Conservation (phyloP, 208 protist species). For the Acanthamoeba castellanii region DNA sequence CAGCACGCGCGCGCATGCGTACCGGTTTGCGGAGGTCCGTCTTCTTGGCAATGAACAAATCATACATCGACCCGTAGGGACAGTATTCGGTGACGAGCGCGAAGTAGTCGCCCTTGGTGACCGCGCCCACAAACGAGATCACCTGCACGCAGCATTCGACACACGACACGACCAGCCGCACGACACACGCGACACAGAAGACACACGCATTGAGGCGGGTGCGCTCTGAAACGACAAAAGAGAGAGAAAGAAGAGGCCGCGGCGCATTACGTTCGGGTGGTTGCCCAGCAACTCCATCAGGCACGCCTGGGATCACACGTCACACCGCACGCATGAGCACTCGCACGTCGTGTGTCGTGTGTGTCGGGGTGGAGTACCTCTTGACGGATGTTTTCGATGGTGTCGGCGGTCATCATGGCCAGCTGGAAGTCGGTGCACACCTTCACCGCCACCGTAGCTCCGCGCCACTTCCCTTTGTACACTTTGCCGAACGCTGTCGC, state of each 20-base stretch:
- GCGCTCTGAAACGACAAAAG: too few species aligned
- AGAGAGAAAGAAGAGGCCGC: too few species aligned
- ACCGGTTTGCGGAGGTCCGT: slow-evolving; percentile 40
- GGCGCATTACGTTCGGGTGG: slow-evolving; percentile 5
- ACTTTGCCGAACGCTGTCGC: slow-evolving; percentile 59
- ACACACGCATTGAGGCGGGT: too few species aligned
- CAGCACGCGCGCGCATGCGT: not conserved
- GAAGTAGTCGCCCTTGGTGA: slow-evolving; percentile 69
- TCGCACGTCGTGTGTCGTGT: not conserved
- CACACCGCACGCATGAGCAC: not conserved
- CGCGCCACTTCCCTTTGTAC: slow-evolving; percentile 63
- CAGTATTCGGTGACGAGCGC: slow-evolving; percentile 64
- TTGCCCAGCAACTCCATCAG: slow-evolving; percentile 65
- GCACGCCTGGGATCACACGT: not conserved
- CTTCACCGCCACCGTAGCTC: slow-evolving; percentile 57
- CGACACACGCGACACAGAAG: too few species aligned
- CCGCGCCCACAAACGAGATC: slow-evolving; percentile 53
- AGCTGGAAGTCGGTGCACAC: slow-evolving; percentile 69
- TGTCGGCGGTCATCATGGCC: slow-evolving; percentile 54
- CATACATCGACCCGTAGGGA: slow-evolving; percentile 45
- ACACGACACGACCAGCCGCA: too few species aligned
- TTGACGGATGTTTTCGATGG: slow-evolving; percentile 47
- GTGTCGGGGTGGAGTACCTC: not conserved
- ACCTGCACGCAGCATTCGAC: not conserved
- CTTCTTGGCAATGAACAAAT: slow-evolving; percentile 58